phyloP scores from a whole-genome alignment of 2,329 filamentous ascomycete species.

The Escovopsis weberi region DNA sequence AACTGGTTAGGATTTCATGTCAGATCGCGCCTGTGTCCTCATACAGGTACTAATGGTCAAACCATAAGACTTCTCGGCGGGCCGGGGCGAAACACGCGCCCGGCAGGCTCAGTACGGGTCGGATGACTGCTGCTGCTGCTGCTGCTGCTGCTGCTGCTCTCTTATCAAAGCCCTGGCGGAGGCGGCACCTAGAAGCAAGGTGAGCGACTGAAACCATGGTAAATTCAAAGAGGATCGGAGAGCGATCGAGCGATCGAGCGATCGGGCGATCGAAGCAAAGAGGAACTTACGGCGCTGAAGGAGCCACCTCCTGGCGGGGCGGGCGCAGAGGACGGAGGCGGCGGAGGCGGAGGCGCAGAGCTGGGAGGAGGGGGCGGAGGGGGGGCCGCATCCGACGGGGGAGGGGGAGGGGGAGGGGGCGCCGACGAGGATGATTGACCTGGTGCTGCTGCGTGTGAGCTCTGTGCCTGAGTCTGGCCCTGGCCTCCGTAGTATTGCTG shows the following conservation, averaged over 20 bases:
- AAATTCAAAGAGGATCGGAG: neutral
- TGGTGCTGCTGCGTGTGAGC: conserved; percentile 27
- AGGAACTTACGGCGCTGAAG: conserved; percentile 48
- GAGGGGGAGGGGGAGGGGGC: conserved; percentile 37
- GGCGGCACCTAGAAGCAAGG: conserved; percentile 32
- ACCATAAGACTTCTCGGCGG: neutral
- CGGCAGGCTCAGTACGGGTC: conserved; percentile 6
- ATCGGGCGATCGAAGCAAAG: too few relatives aligned
- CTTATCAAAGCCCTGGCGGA: conserved; percentile 34
- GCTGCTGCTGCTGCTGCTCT: conserved; percentile 1
- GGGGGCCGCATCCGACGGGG: conserved; percentile 44
- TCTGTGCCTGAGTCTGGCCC: conserved; percentile 29
- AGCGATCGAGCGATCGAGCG: too few relatives aligned
- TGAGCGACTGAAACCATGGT: conserved; percentile 6
- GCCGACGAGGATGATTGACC: conserved; percentile 30
- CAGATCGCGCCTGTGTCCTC: conserved; percentile 2
- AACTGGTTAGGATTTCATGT: conserved; percentile 2
- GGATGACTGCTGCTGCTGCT: conserved; percentile 2
- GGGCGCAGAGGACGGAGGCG: conserved; percentile 24
- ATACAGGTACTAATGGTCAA: neutral
- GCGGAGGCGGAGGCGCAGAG: conserved; percentile 40
- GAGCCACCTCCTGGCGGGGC: conserved; percentile 30
- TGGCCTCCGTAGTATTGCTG: conserved; percentile 51
- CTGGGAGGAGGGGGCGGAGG: conserved; percentile 46
- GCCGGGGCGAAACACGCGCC: conserved; percentile 5